Conservation (phyloP, 805 yeast species). For the Cyberlindnera subsufficiens region DNA sequence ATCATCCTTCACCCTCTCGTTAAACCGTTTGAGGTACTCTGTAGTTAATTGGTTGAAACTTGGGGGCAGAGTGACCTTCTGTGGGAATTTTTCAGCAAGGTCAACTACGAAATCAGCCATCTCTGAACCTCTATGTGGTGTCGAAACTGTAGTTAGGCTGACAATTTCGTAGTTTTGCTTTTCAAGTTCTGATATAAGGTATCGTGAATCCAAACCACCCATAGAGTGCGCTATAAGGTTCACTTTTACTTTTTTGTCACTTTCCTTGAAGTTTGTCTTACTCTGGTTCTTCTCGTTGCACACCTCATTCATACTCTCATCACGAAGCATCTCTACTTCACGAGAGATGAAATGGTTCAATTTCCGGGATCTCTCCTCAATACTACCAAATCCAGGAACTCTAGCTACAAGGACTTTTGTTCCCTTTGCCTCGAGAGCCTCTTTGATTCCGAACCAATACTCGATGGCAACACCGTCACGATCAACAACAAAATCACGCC, state of each 20-base stretch:
- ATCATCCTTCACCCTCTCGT: conserved; percentile 43
- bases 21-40: conserved; percentile 44
- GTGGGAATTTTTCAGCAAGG: conserved; percentile 20
- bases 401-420: conserved; percentile 63
- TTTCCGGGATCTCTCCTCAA: conserved; percentile 57
- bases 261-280: conserved; percentile 10
- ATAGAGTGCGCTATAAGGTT: conserved; percentile 85
- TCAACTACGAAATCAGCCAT: conserved; percentile 65
- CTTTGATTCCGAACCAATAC: conserved; percentile 80
- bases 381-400: conserved; percentile 80
- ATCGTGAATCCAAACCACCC: conserved; percentile 90
- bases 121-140: conserved; percentile 86
- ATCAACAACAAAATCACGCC: conserved; percentile 17
- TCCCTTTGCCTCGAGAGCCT: conserved; percentile 54
- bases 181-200: conserved; percentile 53
- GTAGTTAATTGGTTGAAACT: conserved; percentile 67
- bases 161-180: conserved; percentile 47
- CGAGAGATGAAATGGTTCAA: conserved; percentile 45
- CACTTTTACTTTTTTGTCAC: conserved; percentile 39
- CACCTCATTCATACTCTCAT: conserved; percentile 19
- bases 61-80: conserved; percentile 26
- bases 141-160: conserved; percentile 77
- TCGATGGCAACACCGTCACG: conserved; percentile 42
- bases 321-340: conserved; percentile 19
- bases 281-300: conserved; percentile 15